Conservation (phyloP, 768 basidiomycete species). For the Cyclocybe aegerita region DNA sequence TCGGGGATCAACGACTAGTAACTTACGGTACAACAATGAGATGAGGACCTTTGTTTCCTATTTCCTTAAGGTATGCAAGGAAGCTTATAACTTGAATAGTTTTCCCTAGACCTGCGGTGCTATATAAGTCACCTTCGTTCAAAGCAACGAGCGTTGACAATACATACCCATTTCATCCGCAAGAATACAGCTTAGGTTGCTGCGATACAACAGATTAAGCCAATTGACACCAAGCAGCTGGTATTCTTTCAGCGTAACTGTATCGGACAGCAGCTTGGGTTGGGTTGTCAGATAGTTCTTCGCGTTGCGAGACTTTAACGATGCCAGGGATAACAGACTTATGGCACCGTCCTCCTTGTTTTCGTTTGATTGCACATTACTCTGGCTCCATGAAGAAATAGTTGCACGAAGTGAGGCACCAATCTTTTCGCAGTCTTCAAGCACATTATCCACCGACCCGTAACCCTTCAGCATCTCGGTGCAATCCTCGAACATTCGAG, state of each 20-base stretch:
- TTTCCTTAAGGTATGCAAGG: constrained; percentile 84
- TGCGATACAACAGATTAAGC: constrained; percentile 84
- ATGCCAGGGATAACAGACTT: constrained; percentile 48
- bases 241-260: constrained; percentile 89
- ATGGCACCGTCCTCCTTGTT: constrained; percentile 63
- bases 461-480: constrained; percentile 83
- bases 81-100: constrained; percentile 99
- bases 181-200: constrained; percentile 87
- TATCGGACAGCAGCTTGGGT: constrained; percentile 64
- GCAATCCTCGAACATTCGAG: constrained; percentile 90
- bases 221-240: constrained; percentile 98
- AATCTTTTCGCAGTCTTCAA: constrained; percentile 86
- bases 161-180: constrained; percentile 98
- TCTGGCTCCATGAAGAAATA: constrained; percentile 76
- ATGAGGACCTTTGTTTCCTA: constrained; percentile 79
- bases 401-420: constrained; percentile 71
- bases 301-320: constrained; percentile 38
- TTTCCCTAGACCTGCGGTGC: constrained; percentile 83
- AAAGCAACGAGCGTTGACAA: background rate
- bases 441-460: constrained; percentile 82
- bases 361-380: constrained; percentile 28
- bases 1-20: background rate
- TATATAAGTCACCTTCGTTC: background rate
- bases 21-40: constrained; percentile 94
- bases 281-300: constrained; percentile 74